These are phyloP conservation scores for Alectoria sarmentosa DNA, from an alignment of 495 filamentous ascomycete species.

Conservation along the genomic window DNA sequence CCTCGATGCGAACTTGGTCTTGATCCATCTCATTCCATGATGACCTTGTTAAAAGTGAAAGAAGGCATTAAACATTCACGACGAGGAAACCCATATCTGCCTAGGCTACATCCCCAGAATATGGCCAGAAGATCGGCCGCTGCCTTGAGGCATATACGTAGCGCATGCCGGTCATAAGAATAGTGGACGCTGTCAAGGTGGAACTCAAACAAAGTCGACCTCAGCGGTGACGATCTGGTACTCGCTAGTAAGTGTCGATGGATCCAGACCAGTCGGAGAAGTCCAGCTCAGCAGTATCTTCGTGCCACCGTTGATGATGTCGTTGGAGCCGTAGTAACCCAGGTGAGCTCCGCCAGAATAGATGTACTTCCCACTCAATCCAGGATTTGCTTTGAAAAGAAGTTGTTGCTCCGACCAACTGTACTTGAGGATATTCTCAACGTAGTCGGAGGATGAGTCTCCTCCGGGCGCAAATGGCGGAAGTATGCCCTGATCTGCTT, in stretches of 20 bases:
- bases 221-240: slow-evolving; percentile 32
- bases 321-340: slow-evolving; percentile 31
- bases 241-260: slow-evolving; percentile 24
- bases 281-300: slow-evolving; percentile 33
- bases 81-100: slow-evolving; percentile 6
- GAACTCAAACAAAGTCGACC: slow-evolving; percentile 22
- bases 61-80: slow-evolving; percentile 10
- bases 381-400: slow-evolving; percentile 26
- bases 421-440: slow-evolving; percentile 29
- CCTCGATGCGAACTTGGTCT: slow-evolving; percentile 11
- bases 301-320: slow-evolving; percentile 31
- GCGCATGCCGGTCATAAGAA: background rate
- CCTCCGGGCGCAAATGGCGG: slow-evolving; percentile 26
- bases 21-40: slow-evolving; percentile 1
- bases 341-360: slow-evolving; percentile 30
- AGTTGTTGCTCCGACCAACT: slow-evolving; percentile 28
- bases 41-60: slow-evolving; percentile 10
- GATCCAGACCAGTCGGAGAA: slow-evolving; percentile 29
- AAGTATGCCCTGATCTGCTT: slow-evolving; percentile 26
- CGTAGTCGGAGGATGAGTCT: slow-evolving; percentile 25
- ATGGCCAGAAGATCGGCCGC: slow-evolving; percentile 21
- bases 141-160: background rate
- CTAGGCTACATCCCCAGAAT: slow-evolving; percentile 19
- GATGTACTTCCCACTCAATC: slow-evolving; percentile 27
- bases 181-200: background rate